phyloP scores from a whole-genome alignment of 441 rosid species.

The Viola pubescens region DNA sequence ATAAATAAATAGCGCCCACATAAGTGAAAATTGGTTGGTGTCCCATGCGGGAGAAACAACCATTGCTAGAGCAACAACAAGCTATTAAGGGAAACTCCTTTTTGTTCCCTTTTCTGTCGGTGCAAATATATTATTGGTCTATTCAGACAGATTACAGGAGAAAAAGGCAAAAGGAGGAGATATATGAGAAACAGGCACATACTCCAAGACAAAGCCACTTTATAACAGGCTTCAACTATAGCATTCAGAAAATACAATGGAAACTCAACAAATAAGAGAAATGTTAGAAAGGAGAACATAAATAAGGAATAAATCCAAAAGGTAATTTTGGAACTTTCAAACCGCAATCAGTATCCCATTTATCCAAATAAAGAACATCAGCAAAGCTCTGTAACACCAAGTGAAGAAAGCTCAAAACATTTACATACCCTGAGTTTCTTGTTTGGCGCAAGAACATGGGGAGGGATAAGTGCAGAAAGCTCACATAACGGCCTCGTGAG shows the following conservation, averaged over 20 bases:
- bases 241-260: neutral
- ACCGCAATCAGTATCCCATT: conserved; percentile 1
- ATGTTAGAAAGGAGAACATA: neutral
- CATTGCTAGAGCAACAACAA: neutral
- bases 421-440: conserved; percentile 86
- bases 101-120: no score
- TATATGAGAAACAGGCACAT: neutral
- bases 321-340: neutral
- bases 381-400: neutral
- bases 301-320: neutral
- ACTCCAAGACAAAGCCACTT: neutral
- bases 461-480: conserved; percentile 86
- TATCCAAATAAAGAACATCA: neutral
- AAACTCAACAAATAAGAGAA: neutral
- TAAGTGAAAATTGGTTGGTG: neutral
- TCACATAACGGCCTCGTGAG: conserved; percentile 97
- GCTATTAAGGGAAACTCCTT: no score
- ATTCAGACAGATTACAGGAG: neutral
- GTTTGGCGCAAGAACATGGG: conserved; percentile 77
- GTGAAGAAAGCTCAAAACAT: neutral
- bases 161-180: neutral
- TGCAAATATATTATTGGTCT: no score
- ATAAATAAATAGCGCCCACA: neutral
- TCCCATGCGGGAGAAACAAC: neutral
- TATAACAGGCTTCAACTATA: no score